phyloP scores from a whole-genome alignment of 1,284 basidiomycete species.

The Cryptococcus jaspeensis region DNA sequence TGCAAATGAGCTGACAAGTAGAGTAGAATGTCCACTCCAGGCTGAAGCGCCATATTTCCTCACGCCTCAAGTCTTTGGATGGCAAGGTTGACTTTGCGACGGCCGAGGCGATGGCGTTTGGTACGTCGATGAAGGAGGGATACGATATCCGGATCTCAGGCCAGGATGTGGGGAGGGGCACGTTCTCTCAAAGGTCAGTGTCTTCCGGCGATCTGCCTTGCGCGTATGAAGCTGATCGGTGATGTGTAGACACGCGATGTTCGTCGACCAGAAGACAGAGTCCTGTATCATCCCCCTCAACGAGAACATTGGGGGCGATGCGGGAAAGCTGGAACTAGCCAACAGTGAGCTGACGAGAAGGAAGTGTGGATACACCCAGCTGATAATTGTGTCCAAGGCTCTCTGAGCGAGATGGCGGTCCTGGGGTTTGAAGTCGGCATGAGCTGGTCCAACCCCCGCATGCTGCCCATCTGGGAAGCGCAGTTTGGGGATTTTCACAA shows the following conservation, averaged over 20 bases:
- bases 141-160: slow-evolving; percentile 80
- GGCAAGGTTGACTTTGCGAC: slow-evolving; percentile 81
- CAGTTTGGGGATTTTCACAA: slow-evolving; percentile 89
- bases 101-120: slow-evolving; percentile 84
- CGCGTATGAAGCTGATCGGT: neutral
- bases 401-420: slow-evolving; percentile 78
- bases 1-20: slow-evolving; percentile 10
- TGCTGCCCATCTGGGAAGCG: slow-evolving; percentile 86
- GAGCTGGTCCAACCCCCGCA: slow-evolving; percentile 75
- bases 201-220: neutral
- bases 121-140: slow-evolving; percentile 74
- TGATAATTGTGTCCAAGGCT: slow-evolving; percentile 56
- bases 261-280: slow-evolving; percentile 81
- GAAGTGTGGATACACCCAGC: no score
- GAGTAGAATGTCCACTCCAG: slow-evolving; percentile 72
- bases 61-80: slow-evolving; percentile 69
- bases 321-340: slow-evolving; percentile 72
- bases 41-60: slow-evolving; percentile 73
- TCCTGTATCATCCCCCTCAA: slow-evolving; percentile 75
- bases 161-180: slow-evolving; percentile 85
- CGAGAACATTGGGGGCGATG: slow-evolving; percentile 51
- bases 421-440: slow-evolving; percentile 81
- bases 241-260: slow-evolving; percentile 72
- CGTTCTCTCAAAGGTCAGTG: slow-evolving; percentile 75
- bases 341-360: slow-evolving; percentile 64